Percentiles rank a stretch among this genome's conserved stretches.
Conservation (phyloP, 1,284 basidiomycete species). For the Apiotrichum mycotoxinovorans region DNA sequence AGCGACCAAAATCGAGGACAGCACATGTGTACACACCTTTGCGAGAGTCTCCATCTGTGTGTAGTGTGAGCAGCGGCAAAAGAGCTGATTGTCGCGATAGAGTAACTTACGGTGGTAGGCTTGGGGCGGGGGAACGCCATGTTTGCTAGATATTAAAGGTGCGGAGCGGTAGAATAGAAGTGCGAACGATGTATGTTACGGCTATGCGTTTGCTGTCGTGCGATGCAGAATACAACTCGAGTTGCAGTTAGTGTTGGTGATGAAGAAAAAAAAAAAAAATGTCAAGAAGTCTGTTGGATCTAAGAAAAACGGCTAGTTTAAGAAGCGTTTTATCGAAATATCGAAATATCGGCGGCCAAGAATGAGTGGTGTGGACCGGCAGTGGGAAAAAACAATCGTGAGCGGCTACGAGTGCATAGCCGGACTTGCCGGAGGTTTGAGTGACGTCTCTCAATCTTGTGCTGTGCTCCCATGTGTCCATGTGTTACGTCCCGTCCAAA, state of each 20-base stretch:
- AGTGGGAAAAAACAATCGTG: neutral
- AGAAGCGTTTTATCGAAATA: too few relatives aligned
- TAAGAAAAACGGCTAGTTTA: too few relatives aligned
- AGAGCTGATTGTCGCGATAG: neutral
- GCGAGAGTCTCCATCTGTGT: constrained; percentile 49
- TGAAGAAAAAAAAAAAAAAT: neutral
- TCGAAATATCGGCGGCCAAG: too few relatives aligned
- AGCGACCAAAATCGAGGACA: too few relatives aligned
- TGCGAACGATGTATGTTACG: neutral
- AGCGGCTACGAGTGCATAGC: neutral
- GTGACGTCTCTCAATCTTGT: neutral
- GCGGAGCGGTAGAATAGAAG: neutral
- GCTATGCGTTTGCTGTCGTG: neutral
- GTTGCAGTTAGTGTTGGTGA: neutral
- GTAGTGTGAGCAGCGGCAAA: constrained; percentile 3
- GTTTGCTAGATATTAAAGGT: neutral
- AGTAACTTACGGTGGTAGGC: constrained; percentile 45
- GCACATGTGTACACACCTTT: constrained; percentile 35
- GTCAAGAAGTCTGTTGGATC: neutral
- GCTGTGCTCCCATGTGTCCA: too few relatives aligned
- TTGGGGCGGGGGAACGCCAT: constrained; percentile 50
- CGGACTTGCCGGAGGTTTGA: neutral
- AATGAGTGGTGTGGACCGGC: neutral
- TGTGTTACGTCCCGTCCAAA: too few relatives aligned
- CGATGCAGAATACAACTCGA: too few relatives aligned